A percentile compares a stretch with the other conserved stretches of the same genome.
These are phyloP conservation scores for Sophora flavescens DNA, from an alignment of 306 rosid species.

Conservation along the genomic window DNA sequence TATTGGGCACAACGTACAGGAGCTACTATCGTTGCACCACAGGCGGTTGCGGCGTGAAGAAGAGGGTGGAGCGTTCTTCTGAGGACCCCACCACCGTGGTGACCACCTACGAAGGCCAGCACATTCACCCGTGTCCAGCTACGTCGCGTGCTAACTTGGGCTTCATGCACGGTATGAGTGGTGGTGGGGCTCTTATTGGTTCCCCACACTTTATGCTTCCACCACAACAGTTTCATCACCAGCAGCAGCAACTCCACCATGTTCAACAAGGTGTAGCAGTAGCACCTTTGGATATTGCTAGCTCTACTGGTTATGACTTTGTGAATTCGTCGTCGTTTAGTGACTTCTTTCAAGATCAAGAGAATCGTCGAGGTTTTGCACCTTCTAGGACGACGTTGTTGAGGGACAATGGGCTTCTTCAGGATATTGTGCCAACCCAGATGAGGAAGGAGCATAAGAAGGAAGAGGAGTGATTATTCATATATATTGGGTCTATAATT, in stretches of 20 bases:
- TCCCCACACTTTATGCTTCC: constrained; percentile 20
- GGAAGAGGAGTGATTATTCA: constrained; percentile 24
- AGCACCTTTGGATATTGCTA: constrained; percentile 46
- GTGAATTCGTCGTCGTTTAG: constrained; percentile 44
- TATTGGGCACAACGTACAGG: constrained; percentile 55
- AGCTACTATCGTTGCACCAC: constrained; percentile 97
- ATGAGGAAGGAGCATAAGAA: constrained; percentile 55
- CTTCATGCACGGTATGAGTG: constrained; percentile 34
- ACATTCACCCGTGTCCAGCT: constrained; percentile 73
- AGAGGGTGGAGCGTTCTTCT: constrained; percentile 86
- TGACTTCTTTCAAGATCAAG: constrained; percentile 48
- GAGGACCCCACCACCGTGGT: constrained; percentile 70
- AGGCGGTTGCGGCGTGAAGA: constrained; percentile 75
- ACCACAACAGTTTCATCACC: constrained; percentile 37
- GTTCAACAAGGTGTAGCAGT: constrained; percentile 40
- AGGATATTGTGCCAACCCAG: constrained; percentile 78
- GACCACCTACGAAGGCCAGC: constrained; percentile 95
- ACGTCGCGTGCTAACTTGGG: constrained; percentile 61
- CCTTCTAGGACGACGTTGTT: constrained; percentile 37
- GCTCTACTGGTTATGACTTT: constrained; percentile 5
- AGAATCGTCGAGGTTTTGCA: constrained; percentile 29
- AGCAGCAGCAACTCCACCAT: constrained; percentile 39
- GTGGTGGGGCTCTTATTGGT: no score
- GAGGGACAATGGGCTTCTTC: constrained; percentile 82
- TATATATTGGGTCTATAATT: constrained; percentile 8